Evolutionary conservation across 257 asterid genomes (phyloP).

Genomic region (Solanum phureja): DNA sequence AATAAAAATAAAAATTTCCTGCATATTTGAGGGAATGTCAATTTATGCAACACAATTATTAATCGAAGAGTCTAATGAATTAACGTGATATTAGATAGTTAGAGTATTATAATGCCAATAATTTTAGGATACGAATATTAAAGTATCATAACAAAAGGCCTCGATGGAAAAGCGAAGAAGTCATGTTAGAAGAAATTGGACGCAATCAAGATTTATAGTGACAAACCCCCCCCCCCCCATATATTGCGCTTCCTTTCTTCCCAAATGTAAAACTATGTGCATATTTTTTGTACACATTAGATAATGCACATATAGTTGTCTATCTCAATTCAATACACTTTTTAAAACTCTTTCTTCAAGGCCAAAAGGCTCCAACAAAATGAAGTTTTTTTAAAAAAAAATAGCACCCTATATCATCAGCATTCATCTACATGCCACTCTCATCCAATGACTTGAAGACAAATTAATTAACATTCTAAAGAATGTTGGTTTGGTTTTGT

Average conservation of each 20-base stretch:
- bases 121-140: neutral
- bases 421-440: slow-evolving; percentile 19
- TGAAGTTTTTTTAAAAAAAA: neutral
- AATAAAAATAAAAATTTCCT: no score
- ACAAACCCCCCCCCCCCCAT: neutral
- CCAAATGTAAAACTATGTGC: neutral
- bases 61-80: neutral
- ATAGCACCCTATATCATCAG: neutral
- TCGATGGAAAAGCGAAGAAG: no score
- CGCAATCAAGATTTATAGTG: neutral
- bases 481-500: slow-evolving; percentile 10
- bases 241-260: neutral
- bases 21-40: neutral
- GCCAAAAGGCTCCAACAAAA: neutral
- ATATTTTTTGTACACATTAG: neutral
- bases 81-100: neutral
- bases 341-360: neutral
- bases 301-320: neutral
- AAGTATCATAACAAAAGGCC: neutral
- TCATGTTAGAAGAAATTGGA: neutral
- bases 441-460: slow-evolving; percentile 25
- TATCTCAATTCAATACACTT: neutral
- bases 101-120: neutral
- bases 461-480: neutral
- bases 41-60: neutral